A percentile compares a stretch with the other conserved stretches of the same genome.
Evolutionary conservation across 2,329 filamentous ascomycete species (phyloP).

Genomic region (Sporothrix pseudoabietina): DNA sequence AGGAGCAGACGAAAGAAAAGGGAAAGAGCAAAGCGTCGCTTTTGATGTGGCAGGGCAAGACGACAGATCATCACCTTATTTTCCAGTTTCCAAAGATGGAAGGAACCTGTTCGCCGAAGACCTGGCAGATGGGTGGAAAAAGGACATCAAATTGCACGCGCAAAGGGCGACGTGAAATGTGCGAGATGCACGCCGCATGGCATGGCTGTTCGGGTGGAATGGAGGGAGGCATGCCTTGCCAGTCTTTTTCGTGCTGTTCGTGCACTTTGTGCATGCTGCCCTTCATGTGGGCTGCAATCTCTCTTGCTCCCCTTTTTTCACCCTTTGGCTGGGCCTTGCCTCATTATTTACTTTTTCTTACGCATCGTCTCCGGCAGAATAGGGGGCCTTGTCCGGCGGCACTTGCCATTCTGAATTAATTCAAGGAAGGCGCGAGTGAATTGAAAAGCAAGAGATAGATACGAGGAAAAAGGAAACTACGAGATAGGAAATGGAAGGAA

Average conservation of each 20-base stretch:
- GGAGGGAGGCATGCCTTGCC: conserved; percentile 22
- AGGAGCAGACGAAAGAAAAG: neutral
- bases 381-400: neutral
- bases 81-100: neutral
- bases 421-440: neutral
- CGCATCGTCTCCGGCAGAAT: conserved; percentile 1
- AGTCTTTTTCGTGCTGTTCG: neutral
- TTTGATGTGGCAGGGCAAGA: neutral
- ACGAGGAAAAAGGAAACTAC: neutral
- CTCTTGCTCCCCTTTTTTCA: conserved; percentile 19
- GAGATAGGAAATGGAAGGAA: conserved; percentile 11
- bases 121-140: neutral
- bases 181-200: conserved; percentile 7
- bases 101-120: conserved; percentile 2
- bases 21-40: neutral
- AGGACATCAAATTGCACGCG: conserved; percentile 20
- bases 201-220: conserved; percentile 26
- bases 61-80: neutral
- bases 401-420: neutral
- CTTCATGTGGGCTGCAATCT: conserved; percentile 8
- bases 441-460: neutral
- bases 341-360: conserved; percentile 24
- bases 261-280: conserved; percentile 5
- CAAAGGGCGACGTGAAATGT: conserved; percentile 9
- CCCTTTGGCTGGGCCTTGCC: conserved; percentile 15